These are phyloP conservation scores for Kurtzmaniella natalensis DNA, from an alignment of 1,139 yeast genomes.

Conservation along the genomic window DNA sequence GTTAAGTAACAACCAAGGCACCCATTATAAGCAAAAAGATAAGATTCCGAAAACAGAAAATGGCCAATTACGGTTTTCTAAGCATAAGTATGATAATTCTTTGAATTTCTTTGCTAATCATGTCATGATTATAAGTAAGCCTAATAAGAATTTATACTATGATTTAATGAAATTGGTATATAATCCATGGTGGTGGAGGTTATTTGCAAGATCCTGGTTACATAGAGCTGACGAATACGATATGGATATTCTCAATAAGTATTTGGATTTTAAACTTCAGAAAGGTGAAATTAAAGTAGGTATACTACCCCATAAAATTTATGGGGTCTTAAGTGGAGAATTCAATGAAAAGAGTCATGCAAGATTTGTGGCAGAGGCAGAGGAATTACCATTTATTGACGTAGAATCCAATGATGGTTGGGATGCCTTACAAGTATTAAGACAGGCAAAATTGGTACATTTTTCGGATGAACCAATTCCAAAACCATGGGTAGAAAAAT, in stretches of 20 bases:
- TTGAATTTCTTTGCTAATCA: slow-evolving; percentile 37
- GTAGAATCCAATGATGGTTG: slow-evolving; percentile 19
- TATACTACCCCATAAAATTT: slow-evolving; percentile 41
- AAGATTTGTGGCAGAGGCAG: slow-evolving; percentile 26
- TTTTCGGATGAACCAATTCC: slow-evolving; percentile 46
- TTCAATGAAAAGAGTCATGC: slow-evolving; percentile 29
- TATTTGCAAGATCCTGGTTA: slow-evolving; percentile 18
- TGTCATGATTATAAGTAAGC: slow-evolving; percentile 44
- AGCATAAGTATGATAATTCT: slow-evolving; percentile 27
- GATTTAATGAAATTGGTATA: slow-evolving; percentile 26
- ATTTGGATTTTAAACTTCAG: slow-evolving; percentile 20
- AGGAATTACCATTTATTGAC: slow-evolving; percentile 26
- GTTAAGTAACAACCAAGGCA: slow-evolving; percentile 15
- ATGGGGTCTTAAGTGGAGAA: slow-evolving; percentile 49
- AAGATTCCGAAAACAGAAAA: slow-evolving; percentile 7
- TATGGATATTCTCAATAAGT: slow-evolving; percentile 47
- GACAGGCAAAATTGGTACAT: slow-evolving; percentile 28
- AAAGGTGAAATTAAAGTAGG: slow-evolving; percentile 23
- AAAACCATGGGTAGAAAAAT: slow-evolving; percentile 39
- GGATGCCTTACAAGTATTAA: slow-evolving; percentile 21
- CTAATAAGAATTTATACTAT: slow-evolving; percentile 24
- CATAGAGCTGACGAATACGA: slow-evolving; percentile 34
- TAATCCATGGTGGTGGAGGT: slow-evolving; percentile 30
- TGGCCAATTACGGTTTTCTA: slow-evolving; percentile 16
- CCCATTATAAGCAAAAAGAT: neutral